Evolutionary conservation across 805 yeast species (phyloP), one percentile per base, ranked within the genome.

Genomic region (Wickerhamiella azyma): DNA sequence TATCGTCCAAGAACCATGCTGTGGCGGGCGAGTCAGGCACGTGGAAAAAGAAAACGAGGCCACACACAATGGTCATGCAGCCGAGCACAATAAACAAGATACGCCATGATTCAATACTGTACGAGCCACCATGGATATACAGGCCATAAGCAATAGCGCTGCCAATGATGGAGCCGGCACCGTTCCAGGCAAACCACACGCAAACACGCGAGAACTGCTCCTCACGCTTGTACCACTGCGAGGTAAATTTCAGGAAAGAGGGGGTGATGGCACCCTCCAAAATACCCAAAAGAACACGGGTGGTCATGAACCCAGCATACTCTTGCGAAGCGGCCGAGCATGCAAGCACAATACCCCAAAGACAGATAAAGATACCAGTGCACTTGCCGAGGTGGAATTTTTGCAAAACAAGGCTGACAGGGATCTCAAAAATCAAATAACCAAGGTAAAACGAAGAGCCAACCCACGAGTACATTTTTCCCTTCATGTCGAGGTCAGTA

Each of bases 391-490:
- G 66, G 2, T 79, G 81, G 43, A 76, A 70, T 45, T 65, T 66
- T 58, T 81, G 86, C 21, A 77, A 55, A 1, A 69, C 42, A 41
- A 63, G 55, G 9, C 67, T 59, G 2, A 72, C 68, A 4, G 77
- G 74, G 46, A 72, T 61, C 52, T 75, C 79, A 55, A 76, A 78
- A 8, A 64, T 65, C 41, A 81, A 59, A 56, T 79, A 81, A 2
- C 86, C 88, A 35, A 81, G 58, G 55, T 77, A 77, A 52, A 77
- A 78, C 8, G 75, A 69, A 1, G 79, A 68, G n/a, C 79, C 75
- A 13, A 71, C 61, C 78, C 81, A 74, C 41, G 53, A 50, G 38
- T 57, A 67, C 66, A 48, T 56, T 50, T 50, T 59, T 35, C 70
- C 74, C 46, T 52, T 51, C 75, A 75, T 74, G 48, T 63, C 61